Evolutionary conservation across 1,139 yeast species (phyloP).

Genomic region (Candida labiduridarum): DNA sequence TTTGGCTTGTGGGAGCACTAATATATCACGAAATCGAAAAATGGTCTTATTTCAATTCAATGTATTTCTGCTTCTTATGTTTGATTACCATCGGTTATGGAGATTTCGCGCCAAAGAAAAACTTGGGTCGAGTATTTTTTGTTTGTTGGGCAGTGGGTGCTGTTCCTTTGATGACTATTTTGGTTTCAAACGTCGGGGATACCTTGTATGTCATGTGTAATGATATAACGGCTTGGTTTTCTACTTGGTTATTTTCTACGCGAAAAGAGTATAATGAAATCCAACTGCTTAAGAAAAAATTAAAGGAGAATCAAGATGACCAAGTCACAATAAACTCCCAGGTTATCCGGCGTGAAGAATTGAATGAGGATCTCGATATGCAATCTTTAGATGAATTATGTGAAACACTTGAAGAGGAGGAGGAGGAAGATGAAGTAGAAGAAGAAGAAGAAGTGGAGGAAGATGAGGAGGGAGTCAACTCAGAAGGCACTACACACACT

Average conservation of each 20-base stretch:
- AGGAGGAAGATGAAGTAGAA: background rate
- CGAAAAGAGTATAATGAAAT: conserved; percentile 11
- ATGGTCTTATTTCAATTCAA: conserved; percentile 70
- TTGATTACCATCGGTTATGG: conserved; percentile 87
- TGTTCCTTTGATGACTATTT: conserved; percentile 82
- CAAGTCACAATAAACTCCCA: conserved; percentile 12
- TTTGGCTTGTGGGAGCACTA: conserved; percentile 75
- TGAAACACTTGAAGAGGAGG: conserved; percentile 3
- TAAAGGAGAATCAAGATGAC: conserved; percentile 19
- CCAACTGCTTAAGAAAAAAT: conserved; percentile 9
- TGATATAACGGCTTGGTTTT: conserved; percentile 19
- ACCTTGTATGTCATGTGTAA: conserved; percentile 44
- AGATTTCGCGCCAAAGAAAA: conserved; percentile 61
- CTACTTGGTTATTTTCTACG: conserved; percentile 15
- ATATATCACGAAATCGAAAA: conserved; percentile 59
- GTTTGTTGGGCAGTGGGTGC: conserved; percentile 80
- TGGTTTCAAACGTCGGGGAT: conserved; percentile 75
- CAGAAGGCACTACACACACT: background rate
- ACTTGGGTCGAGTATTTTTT: conserved; percentile 73
- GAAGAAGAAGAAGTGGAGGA: background rate
- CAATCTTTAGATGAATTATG: conserved; percentile 8
- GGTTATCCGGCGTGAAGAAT: conserved; percentile 11
- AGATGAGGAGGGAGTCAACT: background rate
- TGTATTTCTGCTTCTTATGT: conserved; percentile 76
- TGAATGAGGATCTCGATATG: conserved; percentile 11